A percentile compares a stretch with the other conserved stretches of the same genome.
phyloP scores from a whole-genome alignment of 2,329 filamentous ascomycete genomes.

The Phaeophleospora eucalypticola region DNA sequence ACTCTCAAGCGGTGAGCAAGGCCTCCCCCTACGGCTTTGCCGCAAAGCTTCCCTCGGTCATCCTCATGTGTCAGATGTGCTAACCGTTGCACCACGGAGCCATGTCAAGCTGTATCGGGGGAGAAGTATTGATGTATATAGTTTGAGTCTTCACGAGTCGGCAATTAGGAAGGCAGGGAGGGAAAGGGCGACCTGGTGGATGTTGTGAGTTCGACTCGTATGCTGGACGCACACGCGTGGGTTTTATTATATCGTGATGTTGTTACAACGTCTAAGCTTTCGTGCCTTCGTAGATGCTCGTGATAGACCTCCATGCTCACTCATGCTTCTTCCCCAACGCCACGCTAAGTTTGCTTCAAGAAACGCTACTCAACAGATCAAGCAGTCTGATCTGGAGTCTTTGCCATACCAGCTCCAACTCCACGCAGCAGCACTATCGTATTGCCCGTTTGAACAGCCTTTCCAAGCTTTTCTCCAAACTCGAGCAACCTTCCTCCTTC shows the following conservation, averaged over 20 bases:
- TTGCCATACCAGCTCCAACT: slow-evolving; percentile 60
- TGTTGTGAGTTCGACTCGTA: too few relatives aligned
- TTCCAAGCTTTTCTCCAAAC: slow-evolving; percentile 79
- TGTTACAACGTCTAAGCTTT: background rate
- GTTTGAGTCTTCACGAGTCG: too few relatives aligned
- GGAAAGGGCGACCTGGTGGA: too few relatives aligned
- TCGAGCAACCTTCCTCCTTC: slow-evolving; percentile 83
- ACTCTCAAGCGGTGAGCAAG: too few relatives aligned
- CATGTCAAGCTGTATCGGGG: too few relatives aligned
- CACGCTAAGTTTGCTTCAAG: background rate
- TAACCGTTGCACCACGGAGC: background rate
- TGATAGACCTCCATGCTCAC: background rate
- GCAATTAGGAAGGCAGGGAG: too few relatives aligned
- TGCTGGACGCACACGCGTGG: too few relatives aligned
- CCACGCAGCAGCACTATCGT: slow-evolving; percentile 85
- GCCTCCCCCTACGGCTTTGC: too few relatives aligned
- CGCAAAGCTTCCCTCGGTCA: too few relatives aligned
- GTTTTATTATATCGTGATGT: too few relatives aligned
- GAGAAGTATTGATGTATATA: too few relatives aligned
- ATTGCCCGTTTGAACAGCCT: slow-evolving; percentile 71
- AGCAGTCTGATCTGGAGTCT: slow-evolving; percentile 25
- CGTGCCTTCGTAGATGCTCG: background rate
- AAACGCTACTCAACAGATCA: slow-evolving; percentile 7
- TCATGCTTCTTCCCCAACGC: background rate
- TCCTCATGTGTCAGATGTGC: background rate